A percentile compares a stretch with the other conserved stretches of the same genome.
Evolutionary conservation across 371 early-diverging fungal species (phyloP).

Genomic region (Mucor lusitanicus): DNA sequence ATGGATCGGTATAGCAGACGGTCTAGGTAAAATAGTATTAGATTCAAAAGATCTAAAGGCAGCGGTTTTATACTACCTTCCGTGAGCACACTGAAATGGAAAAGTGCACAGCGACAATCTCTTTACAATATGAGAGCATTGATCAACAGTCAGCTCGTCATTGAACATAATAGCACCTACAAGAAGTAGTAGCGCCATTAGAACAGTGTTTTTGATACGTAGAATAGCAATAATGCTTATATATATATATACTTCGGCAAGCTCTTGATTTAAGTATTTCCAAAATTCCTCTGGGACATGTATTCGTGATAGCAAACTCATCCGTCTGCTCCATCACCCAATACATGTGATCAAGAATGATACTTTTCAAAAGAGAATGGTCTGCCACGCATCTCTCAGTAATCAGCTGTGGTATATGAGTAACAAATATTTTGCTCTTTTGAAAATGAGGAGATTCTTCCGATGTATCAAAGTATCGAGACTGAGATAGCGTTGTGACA

Average conservation of each 20-base stretch:
- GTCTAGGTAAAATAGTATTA: constrained; percentile 5
- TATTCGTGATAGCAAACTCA: constrained; percentile 15
- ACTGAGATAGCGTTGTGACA: constrained; percentile 7
- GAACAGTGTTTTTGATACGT: no score
- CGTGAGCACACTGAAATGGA: constrained; percentile 76
- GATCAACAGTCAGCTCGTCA: constrained; percentile 47
- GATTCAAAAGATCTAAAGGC: background rate
- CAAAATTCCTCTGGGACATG: constrained; percentile 67
- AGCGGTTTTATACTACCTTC: constrained; percentile 34
- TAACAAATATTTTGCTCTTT: constrained; percentile 5
- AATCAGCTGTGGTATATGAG: constrained; percentile 54
- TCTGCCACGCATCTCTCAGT: constrained; percentile 65
- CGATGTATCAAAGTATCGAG: constrained; percentile 34
- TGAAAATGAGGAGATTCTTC: constrained; percentile 24
- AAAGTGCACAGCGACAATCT: constrained; percentile 56
- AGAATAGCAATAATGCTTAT: background rate
- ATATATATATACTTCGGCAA: constrained; percentile 68
- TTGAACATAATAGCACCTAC: constrained; percentile 83
- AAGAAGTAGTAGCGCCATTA: no score
- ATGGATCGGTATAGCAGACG: constrained; percentile 23
- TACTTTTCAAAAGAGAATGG: constrained; percentile 45
- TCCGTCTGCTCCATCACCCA: constrained; percentile 30
- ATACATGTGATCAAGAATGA: constrained; percentile 55
- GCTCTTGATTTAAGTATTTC: constrained; percentile 76
- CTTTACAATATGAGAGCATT: constrained; percentile 58